Conservation (phyloP, 1,139 yeast species). For the Suhomyces wounanorum region DNA sequence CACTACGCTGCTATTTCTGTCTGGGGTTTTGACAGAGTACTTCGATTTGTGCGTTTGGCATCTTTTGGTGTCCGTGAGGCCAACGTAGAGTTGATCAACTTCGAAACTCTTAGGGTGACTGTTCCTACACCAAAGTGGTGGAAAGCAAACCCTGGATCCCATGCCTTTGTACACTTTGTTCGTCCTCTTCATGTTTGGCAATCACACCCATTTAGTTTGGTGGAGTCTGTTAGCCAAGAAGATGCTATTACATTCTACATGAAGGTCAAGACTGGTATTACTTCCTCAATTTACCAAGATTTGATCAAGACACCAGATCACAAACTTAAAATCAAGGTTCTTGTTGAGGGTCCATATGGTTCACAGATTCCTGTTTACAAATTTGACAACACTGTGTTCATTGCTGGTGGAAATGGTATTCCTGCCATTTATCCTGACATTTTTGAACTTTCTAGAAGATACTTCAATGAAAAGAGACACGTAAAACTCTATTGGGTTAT, state of each 20-base stretch:
- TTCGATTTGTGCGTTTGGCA: slow-evolving; percentile 18
- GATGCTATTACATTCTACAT: slow-evolving; percentile 21
- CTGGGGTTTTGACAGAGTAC: slow-evolving; percentile 22
- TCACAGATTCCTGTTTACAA: slow-evolving; percentile 17
- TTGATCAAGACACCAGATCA: slow-evolving; percentile 17
- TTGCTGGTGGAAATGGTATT: slow-evolving; percentile 74
- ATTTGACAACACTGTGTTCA: slow-evolving; percentile 19
- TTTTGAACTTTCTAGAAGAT: slow-evolving; percentile 23
- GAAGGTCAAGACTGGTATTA: slow-evolving; percentile 26
- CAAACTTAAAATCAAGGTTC: slow-evolving; percentile 27
- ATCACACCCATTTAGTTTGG: slow-evolving; percentile 25
- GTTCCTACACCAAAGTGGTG: slow-evolving; percentile 20
- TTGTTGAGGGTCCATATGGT: slow-evolving; percentile 64
- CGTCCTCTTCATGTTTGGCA: slow-evolving; percentile 25
- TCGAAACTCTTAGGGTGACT: slow-evolving; percentile 21
- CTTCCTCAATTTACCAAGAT: slow-evolving; percentile 19
- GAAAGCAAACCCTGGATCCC: slow-evolving; percentile 20
- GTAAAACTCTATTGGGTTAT: slow-evolving; percentile 39
- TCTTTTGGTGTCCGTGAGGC: slow-evolving; percentile 23
- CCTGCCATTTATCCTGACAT: slow-evolving; percentile 48
- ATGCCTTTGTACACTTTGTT: slow-evolving; percentile 23
- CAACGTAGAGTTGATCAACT: slow-evolving; percentile 20
- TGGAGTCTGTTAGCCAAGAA: slow-evolving; percentile 17
- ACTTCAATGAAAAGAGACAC: slow-evolving; percentile 2
- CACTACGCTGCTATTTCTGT: slow-evolving; percentile 21